A percentile compares a stretch with the other conserved stretches of the same genome.
These are phyloP conservation scores for Pyrenophora seminiperda DNA, from an alignment of 2,329 filamentous ascomycete species.

Conservation along the genomic window DNA sequence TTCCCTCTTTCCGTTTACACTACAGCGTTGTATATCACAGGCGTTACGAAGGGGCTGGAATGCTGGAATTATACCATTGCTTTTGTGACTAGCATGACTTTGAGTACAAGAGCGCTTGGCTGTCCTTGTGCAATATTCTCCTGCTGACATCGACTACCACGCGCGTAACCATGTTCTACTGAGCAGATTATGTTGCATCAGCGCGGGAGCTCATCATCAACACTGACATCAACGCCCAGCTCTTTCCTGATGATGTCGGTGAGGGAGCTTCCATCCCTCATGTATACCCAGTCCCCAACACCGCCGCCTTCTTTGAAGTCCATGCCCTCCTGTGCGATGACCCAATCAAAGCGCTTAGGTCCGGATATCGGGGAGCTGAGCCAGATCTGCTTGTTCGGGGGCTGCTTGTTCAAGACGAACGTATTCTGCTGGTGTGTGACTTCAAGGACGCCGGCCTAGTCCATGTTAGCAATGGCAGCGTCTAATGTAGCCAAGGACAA, in stretches of 20 bases:
- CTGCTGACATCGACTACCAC: neutral
- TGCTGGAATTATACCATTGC: conserved; percentile 6
- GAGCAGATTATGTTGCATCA: conserved; percentile 17
- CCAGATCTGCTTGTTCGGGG: conserved; percentile 97
- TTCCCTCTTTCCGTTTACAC: neutral
- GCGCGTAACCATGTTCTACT: neutral
- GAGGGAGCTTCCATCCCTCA: conserved; percentile 79
- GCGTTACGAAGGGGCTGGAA: conserved; percentile 13
- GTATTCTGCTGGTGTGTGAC: conserved; percentile 71
- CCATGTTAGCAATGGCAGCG: conserved; percentile 10
- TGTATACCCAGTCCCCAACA: conserved; percentile 81
- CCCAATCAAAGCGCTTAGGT: conserved; percentile 93
- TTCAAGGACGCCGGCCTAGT: conserved; percentile 82
- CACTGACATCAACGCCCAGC: conserved; percentile 65
- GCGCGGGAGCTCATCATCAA: conserved; percentile 40
- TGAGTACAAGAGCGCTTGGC: no score
- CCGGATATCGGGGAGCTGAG: conserved; percentile 88
- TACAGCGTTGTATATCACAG: conserved; percentile 23
- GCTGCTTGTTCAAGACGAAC: conserved; percentile 98
- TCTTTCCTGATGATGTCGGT: conserved; percentile 75
- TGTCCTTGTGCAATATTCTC: no score
- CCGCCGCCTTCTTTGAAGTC: conserved; percentile 78
- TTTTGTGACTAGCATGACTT: neutral
- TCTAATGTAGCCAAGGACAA: conserved; percentile 22
- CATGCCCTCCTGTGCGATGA: conserved; percentile 73